These are phyloP conservation scores for Pseudogymnoascus sp. DNA, from an alignment of 2,329 filamentous ascomycete species.

Conservation along the genomic window DNA sequence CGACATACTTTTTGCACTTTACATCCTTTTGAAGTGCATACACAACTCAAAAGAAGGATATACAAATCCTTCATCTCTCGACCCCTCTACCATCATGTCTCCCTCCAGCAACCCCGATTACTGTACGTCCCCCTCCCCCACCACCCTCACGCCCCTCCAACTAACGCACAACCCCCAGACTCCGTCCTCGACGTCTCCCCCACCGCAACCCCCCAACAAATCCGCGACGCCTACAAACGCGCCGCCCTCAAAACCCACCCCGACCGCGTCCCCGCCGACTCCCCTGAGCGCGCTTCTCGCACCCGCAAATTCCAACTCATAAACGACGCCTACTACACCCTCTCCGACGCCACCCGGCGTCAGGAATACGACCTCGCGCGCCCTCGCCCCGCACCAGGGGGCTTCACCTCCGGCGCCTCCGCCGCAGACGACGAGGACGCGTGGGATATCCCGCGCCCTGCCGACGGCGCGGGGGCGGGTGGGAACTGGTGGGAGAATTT, in stretches of 20 bases:
- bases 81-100: conserved; percentile 11
- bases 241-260: conserved; percentile 88
- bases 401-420: conserved; percentile 31
- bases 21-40: not conserved
- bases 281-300: conserved; percentile 69
- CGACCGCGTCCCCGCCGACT: conserved; percentile 76
- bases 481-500: conserved; percentile 63
- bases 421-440: conserved; percentile 34
- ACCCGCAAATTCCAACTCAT: conserved; percentile 87
- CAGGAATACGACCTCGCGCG: conserved; percentile 72
- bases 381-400: not conserved
- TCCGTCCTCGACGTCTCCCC: conserved; percentile 64
- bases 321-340: conserved; percentile 87
- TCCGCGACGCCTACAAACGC: conserved; percentile 91
- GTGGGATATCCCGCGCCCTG: conserved; percentile 29
- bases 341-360: conserved; percentile 69
- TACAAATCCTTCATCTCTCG: not conserved
- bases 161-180: conserved; percentile 39
- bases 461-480: conserved; percentile 24
- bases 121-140: conserved; percentile 27
- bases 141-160: not conserved
- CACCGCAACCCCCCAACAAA: conserved; percentile 69
- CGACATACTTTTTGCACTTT: not conserved
- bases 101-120: conserved; percentile 29
- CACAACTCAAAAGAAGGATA: not conserved